Percentiles rank a stretch among this genome's conserved stretches.
phyloP scores from a whole-genome alignment of 345 rosid species.

The Cardiospermum halicacabum region DNA sequence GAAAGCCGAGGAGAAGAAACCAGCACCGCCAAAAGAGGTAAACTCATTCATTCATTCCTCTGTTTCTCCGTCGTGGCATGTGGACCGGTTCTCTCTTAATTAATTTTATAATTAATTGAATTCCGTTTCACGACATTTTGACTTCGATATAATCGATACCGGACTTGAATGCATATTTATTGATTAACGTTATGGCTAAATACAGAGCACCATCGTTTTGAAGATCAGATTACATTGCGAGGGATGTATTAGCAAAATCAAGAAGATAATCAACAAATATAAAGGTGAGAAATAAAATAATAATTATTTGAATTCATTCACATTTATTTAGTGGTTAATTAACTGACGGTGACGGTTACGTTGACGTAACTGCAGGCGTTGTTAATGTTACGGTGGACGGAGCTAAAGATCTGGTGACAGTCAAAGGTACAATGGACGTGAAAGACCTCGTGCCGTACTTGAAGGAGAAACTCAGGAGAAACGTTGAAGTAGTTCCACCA shows the following conservation, averaged over 20 bases:
- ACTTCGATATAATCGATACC: neutral
- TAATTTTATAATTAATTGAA: neutral
- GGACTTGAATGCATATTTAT: neutral
- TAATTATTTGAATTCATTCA: neutral
- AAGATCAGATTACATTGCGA: conserved; percentile 67
- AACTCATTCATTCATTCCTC: neutral
- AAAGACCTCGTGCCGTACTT: conserved; percentile 49
- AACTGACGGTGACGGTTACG: conserved; percentile 6
- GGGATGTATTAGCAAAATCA: conserved; percentile 59
- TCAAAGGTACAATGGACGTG: conserved; percentile 67
- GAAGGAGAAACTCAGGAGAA: conserved; percentile 50
- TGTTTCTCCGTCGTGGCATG: neutral
- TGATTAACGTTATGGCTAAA: neutral
- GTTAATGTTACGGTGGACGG: conserved; percentile 44
- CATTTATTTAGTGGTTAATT: conserved; percentile 1
- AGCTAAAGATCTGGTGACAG: conserved; percentile 62
- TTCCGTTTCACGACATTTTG: neutral
- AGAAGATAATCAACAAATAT: conserved; percentile 37
- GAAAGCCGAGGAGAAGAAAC: conserved; percentile 29
- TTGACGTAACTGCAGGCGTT: conserved; percentile 47
- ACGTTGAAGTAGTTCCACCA: conserved; percentile 62
- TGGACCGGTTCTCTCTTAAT: neutral
- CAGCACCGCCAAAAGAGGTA: conserved; percentile 50
- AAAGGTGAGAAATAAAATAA: conserved; percentile 31
- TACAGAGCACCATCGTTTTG: conserved; percentile 55